Conservation (phyloP, 1,284 basidiomycete genomes). For the Fomitiporia mediterranea region DNA sequence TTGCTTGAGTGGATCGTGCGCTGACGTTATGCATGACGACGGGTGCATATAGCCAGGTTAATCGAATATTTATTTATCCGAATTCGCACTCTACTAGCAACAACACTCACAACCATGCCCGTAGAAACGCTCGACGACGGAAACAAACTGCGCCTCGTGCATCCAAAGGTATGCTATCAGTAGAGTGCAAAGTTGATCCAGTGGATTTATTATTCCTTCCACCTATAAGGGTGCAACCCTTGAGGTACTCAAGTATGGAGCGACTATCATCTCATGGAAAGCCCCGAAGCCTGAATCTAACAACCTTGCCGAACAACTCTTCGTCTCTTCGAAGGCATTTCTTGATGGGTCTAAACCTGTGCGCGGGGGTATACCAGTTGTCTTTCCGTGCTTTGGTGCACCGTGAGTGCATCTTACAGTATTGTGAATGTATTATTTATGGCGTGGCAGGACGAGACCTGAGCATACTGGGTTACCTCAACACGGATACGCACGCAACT, state of each 20-base stretch:
- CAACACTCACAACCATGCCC: constrained; percentile 10
- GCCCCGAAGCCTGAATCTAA: constrained; percentile 35
- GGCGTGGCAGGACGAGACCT: constrained; percentile 38
- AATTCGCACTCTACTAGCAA: background rate
- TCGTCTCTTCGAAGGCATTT: constrained; percentile 69
- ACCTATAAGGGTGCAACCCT: constrained; percentile 58
- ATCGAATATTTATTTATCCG: background rate
- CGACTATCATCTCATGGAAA: constrained; percentile 79
- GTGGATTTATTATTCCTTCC: background rate
- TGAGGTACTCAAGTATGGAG: constrained; percentile 75
- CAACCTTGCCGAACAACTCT: constrained; percentile 60
- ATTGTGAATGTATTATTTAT: background rate
- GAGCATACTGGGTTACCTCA: constrained; percentile 72
- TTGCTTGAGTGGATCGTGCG: background rate
- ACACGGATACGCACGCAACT: constrained; percentile 82
- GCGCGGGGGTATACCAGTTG: constrained; percentile 80
- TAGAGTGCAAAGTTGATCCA: background rate
- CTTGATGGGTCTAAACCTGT: constrained; percentile 73
- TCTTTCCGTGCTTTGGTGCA: constrained; percentile 84
- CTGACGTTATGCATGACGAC: constrained; percentile 10
- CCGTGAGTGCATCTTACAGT: constrained; percentile 33
- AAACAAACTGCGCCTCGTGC: constrained; percentile 17
- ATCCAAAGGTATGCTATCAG: constrained; percentile 21
- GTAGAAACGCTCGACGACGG: constrained; percentile 10
- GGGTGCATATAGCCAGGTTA: background rate